Base-by-base conservation (phyloP, 306 rosid species). In the Quillaja saponaria region DNA sequence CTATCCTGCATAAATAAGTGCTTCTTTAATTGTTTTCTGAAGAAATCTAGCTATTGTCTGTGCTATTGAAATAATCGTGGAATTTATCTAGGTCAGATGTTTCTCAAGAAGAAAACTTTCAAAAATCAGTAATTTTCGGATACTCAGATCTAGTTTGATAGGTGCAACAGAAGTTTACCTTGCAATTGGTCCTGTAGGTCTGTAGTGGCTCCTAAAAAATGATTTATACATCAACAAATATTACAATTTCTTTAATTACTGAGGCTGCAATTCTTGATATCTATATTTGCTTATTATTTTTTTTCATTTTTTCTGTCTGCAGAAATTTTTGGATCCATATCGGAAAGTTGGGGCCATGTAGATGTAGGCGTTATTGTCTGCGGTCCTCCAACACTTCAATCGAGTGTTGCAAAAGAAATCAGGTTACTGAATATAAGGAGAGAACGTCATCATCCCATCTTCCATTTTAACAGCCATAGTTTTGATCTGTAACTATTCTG, bases 401-500 rank as follows among this genome's bases (percentile, higher is more conserved):
- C 85, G n/a, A 86, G 92, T 70, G 92, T 91, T 52, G 98, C 96
- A 1, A 56, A 70, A 64, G 98, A 85, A 75, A 88, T 86, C 67
- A 91, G 95, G 73, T 75, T 84, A 57, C 88, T 75, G 73, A 82
- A 69, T 52, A 1, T 84, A 4, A 68, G 66, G 52, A 86, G 95
- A 68, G 72, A 81, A 63, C 35, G 65, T 44, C 56, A 78, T 49
- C 71, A 82, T 64, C 81, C 96, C 28, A 82, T 91, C 71, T 91
- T 86, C 76, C 98, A 91, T 75, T 91, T 91, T 75, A 69, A 91
- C 56, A 86, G 92, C 50, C 98, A 91, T 14, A 88, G 98, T 73
- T 91, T 91, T 67, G 95, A 91, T 64, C 83, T 91, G 58, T 91
- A 85, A 78, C 31, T 25, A 25, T 4, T 1, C 31, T n/a, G 4